Conservation (phyloP, 2,329 filamentous ascomycete genomes). For the Colletotrichum eremochloae region DNA sequence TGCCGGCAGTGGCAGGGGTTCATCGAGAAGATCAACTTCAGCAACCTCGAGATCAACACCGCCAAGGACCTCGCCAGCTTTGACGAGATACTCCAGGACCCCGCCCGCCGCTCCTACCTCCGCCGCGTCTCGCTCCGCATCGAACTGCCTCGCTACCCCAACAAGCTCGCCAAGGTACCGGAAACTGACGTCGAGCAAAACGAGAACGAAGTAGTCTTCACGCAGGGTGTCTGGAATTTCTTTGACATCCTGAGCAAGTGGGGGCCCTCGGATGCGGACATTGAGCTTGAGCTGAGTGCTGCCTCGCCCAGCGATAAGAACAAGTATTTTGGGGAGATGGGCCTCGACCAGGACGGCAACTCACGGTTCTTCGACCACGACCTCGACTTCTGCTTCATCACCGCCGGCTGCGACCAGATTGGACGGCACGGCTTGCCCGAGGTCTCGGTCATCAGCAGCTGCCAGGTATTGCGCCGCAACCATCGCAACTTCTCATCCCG, state of each 20-base stretch:
- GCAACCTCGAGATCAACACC: constrained; percentile 42
- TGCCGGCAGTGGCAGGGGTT: constrained; percentile 47
- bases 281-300: constrained; percentile 47
- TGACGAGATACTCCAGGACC: constrained; percentile 43
- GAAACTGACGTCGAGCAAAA: constrained; percentile 47
- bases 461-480: constrained; percentile 43
- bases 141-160: constrained; percentile 45
- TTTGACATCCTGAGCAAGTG: constrained; percentile 46
- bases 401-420: constrained; percentile 41
- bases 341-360: constrained; percentile 45
- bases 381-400: constrained; percentile 44
- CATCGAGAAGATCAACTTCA: constrained; percentile 47
- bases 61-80: constrained; percentile 43
- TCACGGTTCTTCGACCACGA: constrained; percentile 46
- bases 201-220: constrained; percentile 46
- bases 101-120: constrained; percentile 43
- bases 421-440: constrained; percentile 44
- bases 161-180: constrained; percentile 39
- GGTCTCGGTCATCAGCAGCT: constrained; percentile 42
- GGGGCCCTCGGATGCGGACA: constrained; percentile 37
- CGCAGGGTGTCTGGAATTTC: constrained; percentile 44
- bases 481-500: constrained; percentile 44
- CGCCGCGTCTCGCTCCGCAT: constrained; percentile 44
- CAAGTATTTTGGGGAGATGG: constrained; percentile 43
- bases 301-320: constrained; percentile 45